Evolutionary conservation across 164 flowering plant genomes (phyloP).

Genomic region (Protea cynaroides): DNA sequence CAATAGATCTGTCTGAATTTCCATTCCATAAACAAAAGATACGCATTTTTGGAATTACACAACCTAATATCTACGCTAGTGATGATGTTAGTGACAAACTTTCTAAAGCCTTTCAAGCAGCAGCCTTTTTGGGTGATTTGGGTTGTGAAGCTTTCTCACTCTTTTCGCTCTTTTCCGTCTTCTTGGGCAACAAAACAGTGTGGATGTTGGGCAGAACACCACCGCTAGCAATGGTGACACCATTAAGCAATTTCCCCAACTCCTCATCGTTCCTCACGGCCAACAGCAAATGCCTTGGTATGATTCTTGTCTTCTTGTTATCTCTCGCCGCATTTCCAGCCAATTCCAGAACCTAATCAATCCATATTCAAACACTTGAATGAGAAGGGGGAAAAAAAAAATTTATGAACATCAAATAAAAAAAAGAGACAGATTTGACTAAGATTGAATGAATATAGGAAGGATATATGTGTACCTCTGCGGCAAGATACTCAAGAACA

Average conservation of each 20-base stretch:
- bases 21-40: no score
- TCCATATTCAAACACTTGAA: no score
- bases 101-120: not conserved
- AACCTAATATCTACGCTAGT: no score
- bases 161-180: no score
- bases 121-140: constrained; percentile 11
- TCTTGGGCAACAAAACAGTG: no score
- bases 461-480: constrained; percentile 6
- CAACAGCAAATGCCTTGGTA: no score
- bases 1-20: no score
- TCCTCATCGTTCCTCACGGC: no score
- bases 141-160: no score
- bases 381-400: not conserved
- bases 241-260: not conserved
- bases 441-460: no score
- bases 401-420: not conserved
- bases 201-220: no score
- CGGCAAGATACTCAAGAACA: constrained; percentile 14
- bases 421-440: not conserved
- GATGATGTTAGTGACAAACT: not conserved
- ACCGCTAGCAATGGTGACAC: constrained; percentile 1
- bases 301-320: not conserved
- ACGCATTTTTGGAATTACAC: no score
- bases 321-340: constrained; percentile 18
- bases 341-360: constrained; percentile 12